Base-by-base conservation (phyloP, 129 eudicot species). In the Cynara cardunculus region DNA sequence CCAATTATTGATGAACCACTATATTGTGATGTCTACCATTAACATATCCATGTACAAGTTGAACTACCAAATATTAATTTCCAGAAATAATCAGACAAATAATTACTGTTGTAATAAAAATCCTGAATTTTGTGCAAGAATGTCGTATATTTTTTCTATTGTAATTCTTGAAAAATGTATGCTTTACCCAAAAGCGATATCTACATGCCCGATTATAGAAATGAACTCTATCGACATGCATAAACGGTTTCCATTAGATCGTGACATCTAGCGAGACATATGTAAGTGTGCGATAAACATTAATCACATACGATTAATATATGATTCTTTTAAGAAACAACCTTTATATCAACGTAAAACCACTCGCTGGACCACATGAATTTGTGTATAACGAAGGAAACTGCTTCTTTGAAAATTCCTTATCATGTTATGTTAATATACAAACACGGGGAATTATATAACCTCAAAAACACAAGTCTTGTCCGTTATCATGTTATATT, bases 31-130 rank as follows among this genome's bases (percentile, higher is more conserved):
- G 13, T 78, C 76, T 44, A 53, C 82, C 71, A 70, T 71, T 28
- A 32, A 79, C 64, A 66, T 35, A 77, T 34, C 8, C 65, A 59
- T 25, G 49, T 76, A 22, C 28, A 81, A 39, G 73, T 81, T 81
- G 73, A 73, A 81, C 74, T 25, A 73, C 79, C 79, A 73, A 25
- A 72, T 7, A 72, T 34, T 28, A 24, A 35, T 18, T 59, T 70
- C 41, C 44, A 59, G 2, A 80, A 25, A 61, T 80, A 25, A 65
- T 1, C 10, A 34, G 10, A 22, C 72, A 28, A 12, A 14, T 66
- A 13, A 66, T 9, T 35, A 24, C 3, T 3, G 16, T 21, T 64
- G 11, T 64, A 24, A 64, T 64, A 64, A 64, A 64, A 64, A 21
- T 25, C 21, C 19, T 72, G 30, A 44, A 80, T 32, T 25, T 61